Evolutionary conservation across 2,329 filamentous ascomycete species (phyloP), one percentile per base, ranked within the genome.

Genomic region (Westerdykella ornata): DNA sequence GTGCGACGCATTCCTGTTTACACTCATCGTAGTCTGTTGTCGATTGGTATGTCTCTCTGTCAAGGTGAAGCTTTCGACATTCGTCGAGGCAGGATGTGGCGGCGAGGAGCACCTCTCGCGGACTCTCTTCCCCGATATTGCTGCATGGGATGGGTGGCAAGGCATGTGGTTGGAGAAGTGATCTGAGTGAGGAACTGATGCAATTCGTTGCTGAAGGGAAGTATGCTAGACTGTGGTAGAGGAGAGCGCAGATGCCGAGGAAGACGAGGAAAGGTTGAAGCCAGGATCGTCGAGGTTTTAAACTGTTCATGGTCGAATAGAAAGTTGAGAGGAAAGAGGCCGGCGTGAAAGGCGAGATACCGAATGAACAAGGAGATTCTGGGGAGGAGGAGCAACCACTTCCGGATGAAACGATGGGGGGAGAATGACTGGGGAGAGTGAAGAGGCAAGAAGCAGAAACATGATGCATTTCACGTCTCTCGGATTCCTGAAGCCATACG

Each of bases 21-120:
- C 59, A 62, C n/a, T 48, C 41, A 3, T 59, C 57, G 29, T 57
- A 62, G 35, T 57, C 56, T n/a, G 45, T 37, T 1, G 53, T 60
- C 16, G 54, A 16, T 3, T 35, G 18, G n/a, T 52, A 49, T 2
- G 55, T 59, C 39, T 54, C 50, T n/a, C 59, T 45, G 31, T 62
- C 55, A 12, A 59, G 17, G 37, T 48, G 47, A 9, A 42, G 16
- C 30, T 54, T 54, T 13, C 55, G 43, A 38, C 59, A 62, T 38
- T 57, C 51, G 37, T 60, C 53, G 2, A 36, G 6, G 19, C 34
- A 36, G 19, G 34, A 19, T 20, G 15, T 16, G 3, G 15, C 34
- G n/a, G 15, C 19, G 2, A 22, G 5, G 19, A 14, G 34, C 15
- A 36, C 13, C 19, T 22, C 19, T 12, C 34, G 19, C n/a, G 19